Evolutionary conservation across 352 stramenopile genomes (phyloP), one percentile per base, ranked within the genome.

Genomic region (Globisporangium ultimum): DNA sequence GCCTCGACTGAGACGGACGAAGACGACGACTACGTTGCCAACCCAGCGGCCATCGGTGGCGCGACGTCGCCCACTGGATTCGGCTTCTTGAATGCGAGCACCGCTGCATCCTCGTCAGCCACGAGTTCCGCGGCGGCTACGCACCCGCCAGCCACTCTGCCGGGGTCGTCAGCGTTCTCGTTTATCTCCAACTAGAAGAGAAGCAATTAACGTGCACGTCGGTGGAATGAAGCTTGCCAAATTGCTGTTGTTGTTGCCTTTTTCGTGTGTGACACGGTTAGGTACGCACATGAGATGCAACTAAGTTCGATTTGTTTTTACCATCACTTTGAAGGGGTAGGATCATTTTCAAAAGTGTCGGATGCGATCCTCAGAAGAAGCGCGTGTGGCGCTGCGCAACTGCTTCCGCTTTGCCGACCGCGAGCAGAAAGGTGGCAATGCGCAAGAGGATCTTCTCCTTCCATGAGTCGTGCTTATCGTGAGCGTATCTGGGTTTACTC

Each of bases 21-120:
- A 5, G 55, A 61, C 2, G 55, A 55, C 34, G 32, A 46, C 8
- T 22, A 38, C 17, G 45, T 53, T 18, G 32, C 42, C 15, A 53
- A 57, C 46, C 72, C 66, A 24, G 24, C 24, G 2, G 24, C 24
- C 24, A 5, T 32, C 24, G 24, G 24, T 5, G 57, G 62, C 9
- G 61, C 72, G 18, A 63, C 74, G 32, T 91, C 78, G 8, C 80
- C 78, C 3, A 88, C 77, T 0, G 74, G 68, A 5, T 89, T 91
- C 61, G 71, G 75, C 40, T 89, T 91, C 48, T 48, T 91, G 36
- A 66, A 63, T 22, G 71, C 70, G 7, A 74, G 72, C 9, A 68
- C 72, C 2, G 70, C 68, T 3, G 60, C 76, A 2, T 59, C 67
- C 20, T 64, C 59, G 7, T 68, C 71, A 6, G 68, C 63, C 14